Evolutionary conservation across 2,329 filamentous ascomycete genomes (phyloP).

Genomic region (Fusarium sororula): DNA sequence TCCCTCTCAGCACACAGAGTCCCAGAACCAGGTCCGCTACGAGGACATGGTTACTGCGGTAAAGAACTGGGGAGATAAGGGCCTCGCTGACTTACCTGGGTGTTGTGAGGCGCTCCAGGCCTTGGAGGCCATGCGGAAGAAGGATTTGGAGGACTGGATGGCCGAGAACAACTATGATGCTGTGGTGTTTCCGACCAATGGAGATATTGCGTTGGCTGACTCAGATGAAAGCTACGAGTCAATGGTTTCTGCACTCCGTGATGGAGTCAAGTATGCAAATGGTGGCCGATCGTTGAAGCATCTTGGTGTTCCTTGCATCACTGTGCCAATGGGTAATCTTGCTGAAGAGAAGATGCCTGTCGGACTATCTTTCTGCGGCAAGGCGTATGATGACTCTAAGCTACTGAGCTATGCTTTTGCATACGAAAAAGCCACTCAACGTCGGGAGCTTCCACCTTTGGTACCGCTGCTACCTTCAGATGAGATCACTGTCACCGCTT

Average conservation of each 20-base stretch:
- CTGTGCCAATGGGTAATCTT: conserved; percentile 62
- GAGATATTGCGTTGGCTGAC: conserved; percentile 60
- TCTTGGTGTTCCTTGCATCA: conserved; percentile 63
- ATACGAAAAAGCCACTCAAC: conserved; percentile 10
- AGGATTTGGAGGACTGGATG: not conserved
- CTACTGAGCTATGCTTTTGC: conserved; percentile 40
- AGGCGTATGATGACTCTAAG: conserved; percentile 55
- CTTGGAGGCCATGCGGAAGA: not conserved
- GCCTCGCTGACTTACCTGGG: not conserved
- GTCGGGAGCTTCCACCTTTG: not conserved
- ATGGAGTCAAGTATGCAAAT: conserved; percentile 64
- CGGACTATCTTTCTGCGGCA: conserved; percentile 61
- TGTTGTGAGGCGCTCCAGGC: not conserved
- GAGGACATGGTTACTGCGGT: not conserved
- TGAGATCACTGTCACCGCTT: too few relatives aligned
- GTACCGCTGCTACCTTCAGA: not conserved
- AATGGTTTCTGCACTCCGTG: conserved; percentile 27
- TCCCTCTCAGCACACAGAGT: not conserved
- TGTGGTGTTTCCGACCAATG: conserved; percentile 51
- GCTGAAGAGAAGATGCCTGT: conserved; percentile 58
- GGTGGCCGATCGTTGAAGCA: conserved; percentile 63
- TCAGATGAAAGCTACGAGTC: conserved; percentile 49
- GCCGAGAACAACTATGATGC: not conserved
- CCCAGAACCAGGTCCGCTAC: not conserved
- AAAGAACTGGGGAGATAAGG: not conserved